phyloP scores from a whole-genome alignment of 768 basidiomycete genomes.

The Mycena chlorophos region DNA sequence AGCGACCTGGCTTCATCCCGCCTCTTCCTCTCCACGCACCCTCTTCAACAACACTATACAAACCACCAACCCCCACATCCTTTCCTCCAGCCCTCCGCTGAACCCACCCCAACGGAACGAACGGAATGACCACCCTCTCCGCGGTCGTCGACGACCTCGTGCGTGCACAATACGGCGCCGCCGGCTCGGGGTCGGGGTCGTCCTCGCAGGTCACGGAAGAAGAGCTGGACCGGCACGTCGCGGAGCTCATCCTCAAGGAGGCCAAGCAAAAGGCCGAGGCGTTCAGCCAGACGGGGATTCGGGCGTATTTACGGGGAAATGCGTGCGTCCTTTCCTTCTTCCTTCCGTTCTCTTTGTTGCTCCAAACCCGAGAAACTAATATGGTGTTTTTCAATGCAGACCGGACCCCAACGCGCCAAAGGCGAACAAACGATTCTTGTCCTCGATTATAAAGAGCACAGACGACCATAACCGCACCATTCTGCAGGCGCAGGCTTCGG shows the following conservation, averaged over 20 bases:
- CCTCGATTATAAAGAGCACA: slow-evolving; percentile 87
- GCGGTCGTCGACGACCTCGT: neutral
- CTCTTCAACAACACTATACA: no score
- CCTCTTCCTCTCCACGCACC: no score
- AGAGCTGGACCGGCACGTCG: slow-evolving; percentile 89
- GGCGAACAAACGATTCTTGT: slow-evolving; percentile 80
- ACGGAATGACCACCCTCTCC: neutral
- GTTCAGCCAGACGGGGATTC: slow-evolving; percentile 75
- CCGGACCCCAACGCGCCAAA: slow-evolving; percentile 73
- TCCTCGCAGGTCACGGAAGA: slow-evolving; percentile 62
- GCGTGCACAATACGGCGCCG: neutral
- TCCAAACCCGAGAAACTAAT: neutral
- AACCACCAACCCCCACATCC: no score
- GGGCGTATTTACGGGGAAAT: slow-evolving; percentile 68
- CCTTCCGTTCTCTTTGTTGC: neutral
- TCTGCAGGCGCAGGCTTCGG: slow-evolving; percentile 66
- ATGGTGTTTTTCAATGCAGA: slow-evolving; percentile 35
- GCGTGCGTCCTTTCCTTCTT: slow-evolving; percentile 36
- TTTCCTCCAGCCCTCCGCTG: no score
- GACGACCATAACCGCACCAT: slow-evolving; percentile 95
- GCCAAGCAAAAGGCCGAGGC: slow-evolving; percentile 88
- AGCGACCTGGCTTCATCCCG: no score
- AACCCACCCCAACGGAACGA: no score
- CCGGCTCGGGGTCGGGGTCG: no score
- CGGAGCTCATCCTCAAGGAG: slow-evolving; percentile 87